Conservation (phyloP, 1,284 basidiomycete species). For the Apiotrichum siamense region DNA sequence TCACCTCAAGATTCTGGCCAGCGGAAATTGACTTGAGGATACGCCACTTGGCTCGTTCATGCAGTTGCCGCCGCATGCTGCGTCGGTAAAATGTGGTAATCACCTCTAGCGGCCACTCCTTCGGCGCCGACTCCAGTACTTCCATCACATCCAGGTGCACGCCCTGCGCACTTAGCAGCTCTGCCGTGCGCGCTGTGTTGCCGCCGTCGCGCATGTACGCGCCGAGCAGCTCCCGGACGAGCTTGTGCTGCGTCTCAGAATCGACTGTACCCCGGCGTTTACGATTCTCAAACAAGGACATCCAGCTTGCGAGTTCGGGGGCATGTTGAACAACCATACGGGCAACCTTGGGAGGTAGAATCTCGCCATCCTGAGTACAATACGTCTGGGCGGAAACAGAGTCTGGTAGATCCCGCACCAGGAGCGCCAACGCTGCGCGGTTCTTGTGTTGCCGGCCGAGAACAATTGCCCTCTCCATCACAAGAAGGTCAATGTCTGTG, state of each 20-base stretch:
- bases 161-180: constrained; percentile 70
- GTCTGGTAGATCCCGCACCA: constrained; percentile 68
- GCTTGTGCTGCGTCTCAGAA: constrained; percentile 54
- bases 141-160: constrained; percentile 68
- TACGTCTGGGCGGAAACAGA: constrained; percentile 71
- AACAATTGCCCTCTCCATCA: constrained; percentile 69
- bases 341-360: constrained; percentile 61
- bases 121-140: constrained; percentile 66
- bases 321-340: constrained; percentile 44
- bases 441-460: constrained; percentile 70
- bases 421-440: constrained; percentile 58
- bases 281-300: constrained; percentile 49
- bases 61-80: constrained; percentile 68
- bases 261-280: constrained; percentile 49
- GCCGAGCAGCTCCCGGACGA: constrained; percentile 65
- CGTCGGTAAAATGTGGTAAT: constrained; percentile 71
- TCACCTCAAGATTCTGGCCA: constrained; percentile 40
- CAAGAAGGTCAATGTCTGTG: constrained; percentile 51
- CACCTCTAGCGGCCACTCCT: constrained; percentile 64
- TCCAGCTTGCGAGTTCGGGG: constrained; percentile 55
- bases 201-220: constrained; percentile 71
- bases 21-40: constrained; percentile 43
- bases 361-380: constrained; percentile 65
- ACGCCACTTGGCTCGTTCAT: constrained; percentile 48
- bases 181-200: constrained; percentile 59